Evolutionary conservation across 371 early-diverging fungal genomes (phyloP).

Genomic region (Synchytrium microbalum): DNA sequence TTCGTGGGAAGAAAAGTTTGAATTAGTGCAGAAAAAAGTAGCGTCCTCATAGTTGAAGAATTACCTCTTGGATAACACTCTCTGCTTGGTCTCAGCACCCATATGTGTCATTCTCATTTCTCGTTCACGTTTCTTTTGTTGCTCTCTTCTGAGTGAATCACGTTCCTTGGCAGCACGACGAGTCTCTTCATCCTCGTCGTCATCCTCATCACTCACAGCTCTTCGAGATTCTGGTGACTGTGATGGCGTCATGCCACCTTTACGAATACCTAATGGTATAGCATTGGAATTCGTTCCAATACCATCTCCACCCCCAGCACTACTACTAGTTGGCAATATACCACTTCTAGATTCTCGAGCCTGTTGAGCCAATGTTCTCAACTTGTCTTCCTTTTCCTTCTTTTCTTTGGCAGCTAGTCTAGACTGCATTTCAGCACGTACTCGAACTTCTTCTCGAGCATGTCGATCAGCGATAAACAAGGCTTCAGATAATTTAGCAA

Average conservation of each 20-base stretch:
- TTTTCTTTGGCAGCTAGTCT: slow-evolving; percentile 91
- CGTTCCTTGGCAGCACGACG: slow-evolving; percentile 62
- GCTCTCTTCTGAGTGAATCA: slow-evolving; percentile 79
- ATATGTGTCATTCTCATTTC: slow-evolving; percentile 82
- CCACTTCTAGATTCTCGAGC: slow-evolving; percentile 73
- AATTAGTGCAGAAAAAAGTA: slow-evolving; percentile 6
- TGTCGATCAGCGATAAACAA: slow-evolving; percentile 88
- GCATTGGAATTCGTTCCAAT: background rate
- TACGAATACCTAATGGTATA: background rate
- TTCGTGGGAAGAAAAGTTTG: slow-evolving; percentile 4
- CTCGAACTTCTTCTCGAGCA: slow-evolving; percentile 87
- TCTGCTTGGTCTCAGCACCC: slow-evolving; percentile 81
- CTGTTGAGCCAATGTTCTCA: slow-evolving; percentile 80
- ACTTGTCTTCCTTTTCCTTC: slow-evolving; percentile 82
- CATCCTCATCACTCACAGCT: slow-evolving; percentile 14
- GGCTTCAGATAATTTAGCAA: slow-evolving; percentile 92
- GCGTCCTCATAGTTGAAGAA: background rate
- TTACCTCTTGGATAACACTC: slow-evolving; percentile 53
- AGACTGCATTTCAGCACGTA: slow-evolving; percentile 80
- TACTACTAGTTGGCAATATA: slow-evolving; percentile 9
- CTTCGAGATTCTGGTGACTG: background rate
- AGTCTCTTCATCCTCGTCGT: slow-evolving; percentile 38
- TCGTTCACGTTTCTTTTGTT: slow-evolving; percentile 76
- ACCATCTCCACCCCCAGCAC: background rate
- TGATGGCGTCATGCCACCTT: background rate